Base-by-base conservation (phyloP, 768 basidiomycete genomes). In the Kwoniella botswanensis region DNA sequence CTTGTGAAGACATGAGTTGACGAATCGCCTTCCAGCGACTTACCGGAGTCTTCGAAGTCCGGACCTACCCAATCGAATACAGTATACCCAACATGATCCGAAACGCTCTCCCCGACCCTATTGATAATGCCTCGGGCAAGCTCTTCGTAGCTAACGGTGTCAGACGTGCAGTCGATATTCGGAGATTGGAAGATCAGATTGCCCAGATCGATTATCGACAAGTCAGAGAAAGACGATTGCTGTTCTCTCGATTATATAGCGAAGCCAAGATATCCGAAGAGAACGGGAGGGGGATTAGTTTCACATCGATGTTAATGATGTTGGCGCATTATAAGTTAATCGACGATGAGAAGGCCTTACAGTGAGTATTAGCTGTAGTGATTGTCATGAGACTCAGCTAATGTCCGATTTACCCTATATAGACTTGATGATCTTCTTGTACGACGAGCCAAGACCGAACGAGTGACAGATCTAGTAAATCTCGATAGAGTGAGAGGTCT, bases 241-340 rank as follows among this genome's bases (percentile, higher is more conserved):
- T 90, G 22, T 95, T 92, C 79, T 89, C 88, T 74, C 87, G 91
- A 22, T 84, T 98, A 1, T 94, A 91, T 76, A 91, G 96, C 78
- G 96, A 98, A 85, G 94, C 95, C 2, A 86, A 85, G 74, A 88
- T 94, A 42, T 87, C 89, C 3, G 89, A 90, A 71, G 88, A 91
- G 71, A 87, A 86, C 42, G 89, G 89, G 1, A 87, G 88, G 63
- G 94, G 94, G 10, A 93, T 98, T 70, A 92, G 93, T 24, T 98
- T 98, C 86, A 92, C 90, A 0, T 88, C 89, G 56, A 96, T 96
- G 92, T 87, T 98, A 2, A 80, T 92, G 43, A 85, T 98, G 56
- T 85, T 98, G 52, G 91, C 93, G 1, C 96, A 97, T 80, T 90
- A 98, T 85, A 94, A 93, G 82, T 85, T 98, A 63, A 93, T 98